Evolutionary conservation across 179 eudicot species (phyloP), one percentile per base, ranked within the genome.

Genomic region (Patellifolia procumbens): DNA sequence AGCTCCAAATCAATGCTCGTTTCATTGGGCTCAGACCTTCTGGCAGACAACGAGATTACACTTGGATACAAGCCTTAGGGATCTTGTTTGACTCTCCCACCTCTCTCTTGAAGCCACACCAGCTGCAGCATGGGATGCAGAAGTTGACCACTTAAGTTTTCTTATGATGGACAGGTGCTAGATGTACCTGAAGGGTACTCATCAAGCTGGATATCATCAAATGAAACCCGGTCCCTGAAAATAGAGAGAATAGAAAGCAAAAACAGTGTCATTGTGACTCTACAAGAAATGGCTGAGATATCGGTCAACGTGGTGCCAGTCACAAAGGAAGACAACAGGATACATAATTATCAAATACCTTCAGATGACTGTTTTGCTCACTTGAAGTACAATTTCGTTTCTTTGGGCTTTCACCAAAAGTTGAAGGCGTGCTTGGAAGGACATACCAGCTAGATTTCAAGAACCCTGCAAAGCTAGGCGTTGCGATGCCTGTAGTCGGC

Each of bases 31-130:
- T 81, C 7, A 79, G 91, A 70, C 92, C 94, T 13, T 77, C 79
- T 2, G 88, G 89, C 8, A 59, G 92, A 74, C 37, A 77, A 2
- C 66, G 90, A 24, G 93, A 90, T 83, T 87, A 68, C 81, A 92
- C 92, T 6, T 89, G 95, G 93, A 84, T 89, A 76, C 90, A 92
- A 82, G 92, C 95, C 73, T 78, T 92, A 0, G 90, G 89, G 34
- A 39, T 90, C 82, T 74, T 82, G 61, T 87, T 86, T 24, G 78
- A 76, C 51, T 69, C 86, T 16, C 90, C 87, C 83, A 75, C 68
- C 76, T 89, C 79, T 68, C 89, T 20, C 83, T 89, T 0, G 89
- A 86, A 66, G 90, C 93, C 16, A 86, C 80, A 37, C 80, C 74
- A 32, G 86, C 88, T 52, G 73, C 83, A 49, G 46, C 70, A 63